These are phyloP conservation scores for Ogataea methanolica DNA, from an alignment of 805 yeast genomes.

Conservation along the genomic window DNA sequence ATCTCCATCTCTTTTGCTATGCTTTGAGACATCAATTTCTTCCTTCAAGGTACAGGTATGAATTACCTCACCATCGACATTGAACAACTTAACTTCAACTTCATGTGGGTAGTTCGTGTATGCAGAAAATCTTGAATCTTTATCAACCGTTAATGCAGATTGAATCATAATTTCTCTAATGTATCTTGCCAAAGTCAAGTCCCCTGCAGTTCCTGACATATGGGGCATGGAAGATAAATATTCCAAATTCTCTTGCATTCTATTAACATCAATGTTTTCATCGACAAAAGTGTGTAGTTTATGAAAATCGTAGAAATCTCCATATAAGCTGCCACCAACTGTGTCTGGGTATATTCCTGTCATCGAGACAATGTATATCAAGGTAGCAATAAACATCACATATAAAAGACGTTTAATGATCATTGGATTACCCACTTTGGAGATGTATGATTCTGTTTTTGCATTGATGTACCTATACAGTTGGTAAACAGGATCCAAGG, in stretches of 20 bases:
- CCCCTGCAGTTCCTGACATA: conserved; percentile 85
- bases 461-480: conserved; percentile 36
- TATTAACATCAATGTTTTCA: conserved; percentile 47
- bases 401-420: conserved; percentile 75
- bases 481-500: conserved; percentile 50
- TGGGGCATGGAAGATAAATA: conserved; percentile 81
- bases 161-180: conserved; percentile 53
- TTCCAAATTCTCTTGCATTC: conserved; percentile 62
- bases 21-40: conserved; percentile 1
- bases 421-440: conserved; percentile 78
- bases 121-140: conserved; percentile 46
- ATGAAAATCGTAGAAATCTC: conserved; percentile 60
- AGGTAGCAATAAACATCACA: conserved; percentile 55
- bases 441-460: conserved; percentile 52
- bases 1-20: conserved; percentile 1
- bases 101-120: conserved; percentile 63
- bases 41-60: conserved; percentile 22
- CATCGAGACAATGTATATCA: conserved; percentile 54
- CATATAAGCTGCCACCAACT: conserved; percentile 34
- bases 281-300: conserved; percentile 46
- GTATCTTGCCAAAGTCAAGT: conserved; percentile 63
- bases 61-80: conserved; percentile 12
- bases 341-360: conserved; percentile 49
- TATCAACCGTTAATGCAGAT: conserved; percentile 50
- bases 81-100: conserved; percentile 24